phyloP scores from a whole-genome alignment of 352 stramenopile species.

The Globisporangium splendens region DNA sequence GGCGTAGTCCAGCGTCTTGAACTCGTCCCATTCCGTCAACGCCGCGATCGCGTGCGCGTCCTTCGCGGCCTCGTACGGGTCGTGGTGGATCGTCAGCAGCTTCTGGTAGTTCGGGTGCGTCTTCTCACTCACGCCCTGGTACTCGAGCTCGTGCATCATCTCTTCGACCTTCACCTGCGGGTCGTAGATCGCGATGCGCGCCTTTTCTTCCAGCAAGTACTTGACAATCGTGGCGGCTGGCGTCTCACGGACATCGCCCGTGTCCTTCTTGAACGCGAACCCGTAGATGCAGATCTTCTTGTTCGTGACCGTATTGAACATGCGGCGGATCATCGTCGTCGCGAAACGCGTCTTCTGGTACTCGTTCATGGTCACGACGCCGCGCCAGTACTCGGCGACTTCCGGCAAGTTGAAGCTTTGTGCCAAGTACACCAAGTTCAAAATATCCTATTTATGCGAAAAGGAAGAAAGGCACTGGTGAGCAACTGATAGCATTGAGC shows the following conservation, averaged over 20 bases:
- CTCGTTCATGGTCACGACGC: conserved; percentile 99
- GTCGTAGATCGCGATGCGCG: conserved; percentile 97
- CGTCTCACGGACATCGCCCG: conserved; percentile 98
- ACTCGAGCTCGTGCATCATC: conserved; percentile 74
- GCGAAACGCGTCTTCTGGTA: conserved; percentile 99
- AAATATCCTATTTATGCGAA: conserved; percentile 87
- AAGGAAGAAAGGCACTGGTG: conserved; percentile 17
- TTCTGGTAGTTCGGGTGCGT: conserved; percentile 90
- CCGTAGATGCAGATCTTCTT: conserved; percentile 99
- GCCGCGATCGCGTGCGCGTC: conserved; percentile 92
- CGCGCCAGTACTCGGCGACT: conserved; percentile 98
- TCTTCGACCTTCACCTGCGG: conserved; percentile 97
- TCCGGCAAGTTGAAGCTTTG: conserved; percentile 97
- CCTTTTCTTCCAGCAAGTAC: conserved; percentile 94
- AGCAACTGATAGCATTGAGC: no score
- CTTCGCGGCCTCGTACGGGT: conserved; percentile 91
- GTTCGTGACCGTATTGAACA: conserved; percentile 99
- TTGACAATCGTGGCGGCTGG: conserved; percentile 97
- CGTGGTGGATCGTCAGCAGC: conserved; percentile 59
- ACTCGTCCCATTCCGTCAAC: conserved; percentile 99
- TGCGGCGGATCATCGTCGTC: conserved; percentile 95
- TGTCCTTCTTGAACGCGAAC: conserved; percentile 99
- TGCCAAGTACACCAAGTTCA: conserved; percentile 99
- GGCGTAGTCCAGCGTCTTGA: conserved; percentile 97
- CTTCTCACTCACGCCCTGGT: conserved; percentile 87